Percentiles rank a stretch among this genome's conserved stretches.
Evolutionary conservation across 495 filamentous ascomycete genomes (phyloP).

Genomic region (Penicillium simplicissimum): DNA sequence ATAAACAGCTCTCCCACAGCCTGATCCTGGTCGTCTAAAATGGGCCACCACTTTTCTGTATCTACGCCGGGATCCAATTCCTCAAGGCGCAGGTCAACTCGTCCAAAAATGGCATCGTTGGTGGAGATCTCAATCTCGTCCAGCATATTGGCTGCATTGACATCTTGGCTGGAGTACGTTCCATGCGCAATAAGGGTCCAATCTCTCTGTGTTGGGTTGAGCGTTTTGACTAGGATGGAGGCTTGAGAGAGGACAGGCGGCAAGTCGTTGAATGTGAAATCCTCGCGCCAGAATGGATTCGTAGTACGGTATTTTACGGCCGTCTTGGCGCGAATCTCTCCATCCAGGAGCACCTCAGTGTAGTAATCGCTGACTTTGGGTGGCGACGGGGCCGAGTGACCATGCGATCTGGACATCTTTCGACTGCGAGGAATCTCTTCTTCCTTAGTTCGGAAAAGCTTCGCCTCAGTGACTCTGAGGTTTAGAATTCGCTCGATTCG

Average conservation of each 20-base stretch:
- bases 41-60: slow-evolving; percentile 86
- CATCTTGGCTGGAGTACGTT: slow-evolving; percentile 46
- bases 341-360: slow-evolving; percentile 89
- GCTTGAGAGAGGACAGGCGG: slow-evolving; percentile 76
- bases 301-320: slow-evolving; percentile 77
- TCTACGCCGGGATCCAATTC: slow-evolving; percentile 77
- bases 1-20: slow-evolving; percentile 84
- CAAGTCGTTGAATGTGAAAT: slow-evolving; percentile 82
- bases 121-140: slow-evolving; percentile 55
- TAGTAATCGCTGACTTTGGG: slow-evolving; percentile 61
- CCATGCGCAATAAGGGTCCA: slow-evolving; percentile 54
- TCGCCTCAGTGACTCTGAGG: slow-evolving; percentile 62
- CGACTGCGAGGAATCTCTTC: slow-evolving; percentile 40
- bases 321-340: slow-evolving; percentile 83
- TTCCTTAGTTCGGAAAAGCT: slow-evolving; percentile 41
- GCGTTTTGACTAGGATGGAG: slow-evolving; percentile 77
- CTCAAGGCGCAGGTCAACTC: slow-evolving; percentile 81
- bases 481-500: slow-evolving; percentile 63
- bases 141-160: slow-evolving; percentile 44
- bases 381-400: slow-evolving; percentile 29
- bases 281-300: slow-evolving; percentile 94
- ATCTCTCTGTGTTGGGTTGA: slow-evolving; percentile 54
- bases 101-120: slow-evolving; percentile 65
- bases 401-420: slow-evolving; percentile 42
- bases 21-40: slow-evolving; percentile 71